Evolutionary conservation across 441 rosid genomes (phyloP), one percentile per base, ranked within the genome.

Genomic region (Pelargonium myrrhifolium): DNA sequence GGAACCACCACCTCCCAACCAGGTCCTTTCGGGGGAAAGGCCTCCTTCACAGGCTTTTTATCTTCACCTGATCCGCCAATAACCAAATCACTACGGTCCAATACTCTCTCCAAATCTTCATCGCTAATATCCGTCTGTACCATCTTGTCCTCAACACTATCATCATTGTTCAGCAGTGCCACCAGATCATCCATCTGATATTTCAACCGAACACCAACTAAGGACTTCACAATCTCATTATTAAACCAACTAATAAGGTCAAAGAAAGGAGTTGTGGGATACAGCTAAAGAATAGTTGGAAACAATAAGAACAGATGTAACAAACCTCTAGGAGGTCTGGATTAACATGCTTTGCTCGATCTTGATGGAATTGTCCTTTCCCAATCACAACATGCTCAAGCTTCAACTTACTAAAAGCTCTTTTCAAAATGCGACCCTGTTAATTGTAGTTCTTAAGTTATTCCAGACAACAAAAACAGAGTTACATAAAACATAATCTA

Each of bases 1-100:
- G 96, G 89, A 61, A 85, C 20, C 37, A 94, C 98, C 70, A 87
- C 96, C 84, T 94, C 99, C 99, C 98, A 94, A 21, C 98, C 99
- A 17, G 99, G 98, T 15, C 99, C 99, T 72, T 89, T 86, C 65
- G 83, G 84, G 6, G 98, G 97, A 56, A 81, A 31, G 12, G 77
- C 68, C 66, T 71, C 75, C 62, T 18, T 11, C 42, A 17, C 62
- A 6, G 75, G 74, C 9, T 22, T 75, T 64, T 64, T 75, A 58
- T 42, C 68, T 61, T 65, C 74, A 62, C 31, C 65, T 0, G 75
- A 58, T 17, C 70, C 2, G 39, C 74, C 77, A 11, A 56, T 71
- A 40, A 81, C 39, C 69, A 95, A 83, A 75, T 95, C 98, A 49
- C 92, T 85, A 55, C 97, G 86, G 70, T 92, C 88, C 80, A 95